These are phyloP conservation scores for Draba incana DNA, from an alignment of 345 rosid genomes.

Conservation along the genomic window DNA sequence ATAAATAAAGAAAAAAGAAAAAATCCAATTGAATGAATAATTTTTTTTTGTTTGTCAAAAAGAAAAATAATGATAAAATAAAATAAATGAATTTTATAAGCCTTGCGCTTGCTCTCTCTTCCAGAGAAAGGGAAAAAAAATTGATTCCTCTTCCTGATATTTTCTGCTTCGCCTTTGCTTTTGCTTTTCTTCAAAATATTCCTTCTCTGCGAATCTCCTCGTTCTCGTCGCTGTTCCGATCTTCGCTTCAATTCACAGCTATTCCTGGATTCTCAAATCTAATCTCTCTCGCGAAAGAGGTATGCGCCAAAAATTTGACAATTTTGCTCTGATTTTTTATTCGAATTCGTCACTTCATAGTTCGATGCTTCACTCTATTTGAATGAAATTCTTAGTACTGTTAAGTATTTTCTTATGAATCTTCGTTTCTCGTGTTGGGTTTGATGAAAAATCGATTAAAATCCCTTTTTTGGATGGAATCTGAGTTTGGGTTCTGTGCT, in stretches of 20 bases:
- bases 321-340: neutral
- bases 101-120: constrained; percentile 22
- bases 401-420: too few species aligned
- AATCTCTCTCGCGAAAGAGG: constrained; percentile 22
- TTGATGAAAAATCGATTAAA: constrained; percentile 1
- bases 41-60: neutral
- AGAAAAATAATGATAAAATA: neutral
- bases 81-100: neutral
- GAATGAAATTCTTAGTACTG: too few species aligned
- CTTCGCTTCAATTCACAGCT: constrained; percentile 13
- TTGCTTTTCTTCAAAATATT: constrained; percentile 18
- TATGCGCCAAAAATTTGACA: neutral
- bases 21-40: neutral
- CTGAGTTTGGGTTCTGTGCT: constrained; percentile 23
- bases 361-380: constrained; percentile 12
- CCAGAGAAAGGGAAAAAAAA: constrained; percentile 18
- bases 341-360: constrained; percentile 29
- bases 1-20: constrained; percentile 4
- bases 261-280: constrained; percentile 15
- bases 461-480: constrained; percentile 3
- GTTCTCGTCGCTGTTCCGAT: constrained; percentile 38
- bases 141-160: constrained; percentile 23
- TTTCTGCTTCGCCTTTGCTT: constrained; percentile 37
- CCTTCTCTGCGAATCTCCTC: constrained; percentile 34
- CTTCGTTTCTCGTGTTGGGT: neutral